Evolutionary conservation across 768 basidiomycete genomes (phyloP).

Genomic region (Paxillus ammoniavirescens): DNA sequence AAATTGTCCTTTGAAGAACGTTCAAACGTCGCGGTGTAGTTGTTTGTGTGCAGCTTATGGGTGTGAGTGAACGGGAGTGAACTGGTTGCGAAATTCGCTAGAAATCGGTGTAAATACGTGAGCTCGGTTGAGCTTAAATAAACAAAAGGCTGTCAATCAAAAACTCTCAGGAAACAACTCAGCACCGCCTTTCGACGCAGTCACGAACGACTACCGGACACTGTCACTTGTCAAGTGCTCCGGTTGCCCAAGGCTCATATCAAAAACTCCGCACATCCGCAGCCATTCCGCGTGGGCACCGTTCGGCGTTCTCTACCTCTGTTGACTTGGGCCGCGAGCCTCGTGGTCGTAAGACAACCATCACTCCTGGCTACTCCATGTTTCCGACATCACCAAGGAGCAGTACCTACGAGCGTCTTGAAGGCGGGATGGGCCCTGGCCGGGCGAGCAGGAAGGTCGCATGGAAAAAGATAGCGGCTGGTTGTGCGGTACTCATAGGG

Average conservation of each 20-base stretch:
- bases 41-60: background rate
- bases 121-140: no score
- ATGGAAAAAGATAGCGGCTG: constrained; percentile 72
- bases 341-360: constrained; percentile 18
- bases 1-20: background rate
- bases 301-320: constrained; percentile 29
- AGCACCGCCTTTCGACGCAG: no score
- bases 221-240: no score
- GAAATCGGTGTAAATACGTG: no score
- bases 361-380: constrained; percentile 16
- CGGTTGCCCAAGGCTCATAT: no score
- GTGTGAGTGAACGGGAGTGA: no score
- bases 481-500: constrained; percentile 51
- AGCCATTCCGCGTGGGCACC: constrained; percentile 22
- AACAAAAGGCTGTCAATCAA: no score
- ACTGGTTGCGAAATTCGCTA: no score
- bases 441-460: constrained; percentile 34
- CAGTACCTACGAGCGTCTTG: constrained; percentile 57
- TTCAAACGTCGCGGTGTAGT: background rate
- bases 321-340: constrained; percentile 24
- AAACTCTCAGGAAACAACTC: no score
- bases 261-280: background rate
- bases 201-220: no score
- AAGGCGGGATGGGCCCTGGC: constrained; percentile 56
- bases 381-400: constrained; percentile 35